Evolutionary conservation across 139 green algal genomes (phyloP), one percentile per base, ranked within the genome.

Genomic region (Medakamo hakoo): DNA sequence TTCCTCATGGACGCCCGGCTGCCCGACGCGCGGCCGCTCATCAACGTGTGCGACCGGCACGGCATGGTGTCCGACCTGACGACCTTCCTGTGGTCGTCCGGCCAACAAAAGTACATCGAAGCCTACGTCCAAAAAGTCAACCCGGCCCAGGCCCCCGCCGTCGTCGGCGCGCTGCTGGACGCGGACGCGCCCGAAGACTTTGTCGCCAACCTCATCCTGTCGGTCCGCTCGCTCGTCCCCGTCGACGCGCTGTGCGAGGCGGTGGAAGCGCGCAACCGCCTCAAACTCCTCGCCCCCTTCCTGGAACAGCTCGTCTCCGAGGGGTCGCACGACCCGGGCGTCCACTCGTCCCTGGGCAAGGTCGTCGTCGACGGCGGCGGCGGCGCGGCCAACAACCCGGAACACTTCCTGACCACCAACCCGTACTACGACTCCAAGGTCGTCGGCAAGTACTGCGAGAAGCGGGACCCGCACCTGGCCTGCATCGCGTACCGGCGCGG

Each of bases 1-100:
- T 98, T 98, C 82, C 84, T 99, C n/a, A 98, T 98, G 93, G 93
- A 99, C 78, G 80, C 86, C 31, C 97, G 97, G 80, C 84, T 99
- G 65, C 88, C 91, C 19, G 93, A 99, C 69, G 88, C 90, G 0
- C 76, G 93, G 56, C 93, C 93, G 22, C 82, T 99, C 26, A 98
- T 99, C 84, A 99, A 99, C 74, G 92, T 99, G 60, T 99, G 93
- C 80, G 92, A 99, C 81, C 84, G 89, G 63, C 90, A 90, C 67
- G 86, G 93, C 77, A 91, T 97, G 77, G 91, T 99, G 16, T 73
- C 30, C 22, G 93, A 99, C 67, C 80, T 99, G 27, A 96, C 93
- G 0, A 72, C 83, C 29, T 97, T 93, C 82, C 82, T 98, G 63
- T 95, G 90, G 73, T 71, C 68, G 49, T 92, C 92, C 76, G 87